Percentiles rank a stretch among this genome's conserved stretches.
Evolutionary conservation across 139 green algal genomes (phyloP).

Genomic region (Desmodesmus armatus): DNA sequence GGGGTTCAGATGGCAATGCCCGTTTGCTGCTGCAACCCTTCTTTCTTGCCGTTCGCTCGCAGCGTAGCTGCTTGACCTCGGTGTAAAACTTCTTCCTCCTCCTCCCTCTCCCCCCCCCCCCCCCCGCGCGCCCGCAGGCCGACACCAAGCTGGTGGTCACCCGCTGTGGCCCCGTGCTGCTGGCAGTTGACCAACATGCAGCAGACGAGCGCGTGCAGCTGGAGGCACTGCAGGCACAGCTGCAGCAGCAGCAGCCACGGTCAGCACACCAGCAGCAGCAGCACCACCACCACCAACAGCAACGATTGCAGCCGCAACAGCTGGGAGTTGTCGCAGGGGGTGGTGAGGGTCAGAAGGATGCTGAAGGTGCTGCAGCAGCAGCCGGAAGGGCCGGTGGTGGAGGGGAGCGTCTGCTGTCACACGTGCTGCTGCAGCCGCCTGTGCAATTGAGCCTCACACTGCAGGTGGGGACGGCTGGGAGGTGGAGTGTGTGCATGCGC

Average conservation of each 20-base stretch:
- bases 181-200: constrained; percentile 86
- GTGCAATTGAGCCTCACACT: too few species aligned
- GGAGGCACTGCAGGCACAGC: constrained; percentile 71
- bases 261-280: too few species aligned
- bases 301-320: neutral
- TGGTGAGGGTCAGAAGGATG: neutral
- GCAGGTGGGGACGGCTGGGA: too few species aligned
- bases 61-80: too few species aligned
- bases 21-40: neutral
- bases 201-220: constrained; percentile 85
- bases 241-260: too few species aligned
- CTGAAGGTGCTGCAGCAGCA: neutral
- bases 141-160: constrained; percentile 73
- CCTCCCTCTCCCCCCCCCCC: too few species aligned
- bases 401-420: too few species aligned
- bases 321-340: neutral
- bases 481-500: too few species aligned
- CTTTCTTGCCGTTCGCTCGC: neutral
- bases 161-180: constrained; percentile 53
- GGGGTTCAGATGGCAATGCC: neutral
- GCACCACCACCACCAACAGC: too few species aligned
- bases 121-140: neutral
- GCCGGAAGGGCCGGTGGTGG: neutral
- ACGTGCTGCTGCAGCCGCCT: too few species aligned
- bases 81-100: too few species aligned